Percentiles rank a stretch among this genome's conserved stretches.
phyloP scores from a whole-genome alignment of 2,329 filamentous ascomycete genomes.

The Diaporthe sp. region DNA sequence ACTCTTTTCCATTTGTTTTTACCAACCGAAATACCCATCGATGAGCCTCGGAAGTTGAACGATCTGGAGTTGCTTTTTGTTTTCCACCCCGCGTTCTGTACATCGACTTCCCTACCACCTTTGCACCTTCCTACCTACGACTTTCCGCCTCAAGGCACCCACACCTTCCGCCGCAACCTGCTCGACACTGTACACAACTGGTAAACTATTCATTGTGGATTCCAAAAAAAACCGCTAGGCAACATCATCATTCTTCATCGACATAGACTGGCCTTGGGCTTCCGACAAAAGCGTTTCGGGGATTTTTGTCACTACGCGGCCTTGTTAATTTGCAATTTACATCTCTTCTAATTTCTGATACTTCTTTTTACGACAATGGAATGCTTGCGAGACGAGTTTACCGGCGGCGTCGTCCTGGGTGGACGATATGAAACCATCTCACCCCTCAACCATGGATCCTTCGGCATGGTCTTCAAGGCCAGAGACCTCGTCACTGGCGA shows the following conservation, averaged over 20 bases:
- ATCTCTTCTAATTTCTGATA: slow-evolving; percentile 38
- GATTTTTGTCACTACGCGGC: slow-evolving; percentile 41
- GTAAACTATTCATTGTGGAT: slow-evolving; percentile 25
- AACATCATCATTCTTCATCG: slow-evolving; percentile 35
- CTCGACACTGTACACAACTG: slow-evolving; percentile 30
- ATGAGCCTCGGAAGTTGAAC: slow-evolving; percentile 59
- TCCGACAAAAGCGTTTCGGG: slow-evolving; percentile 33
- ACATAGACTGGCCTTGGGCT: slow-evolving; percentile 36
- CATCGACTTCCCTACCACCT: slow-evolving; percentile 32
- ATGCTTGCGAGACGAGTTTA: slow-evolving; percentile 87
- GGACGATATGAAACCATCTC: slow-evolving; percentile 92
- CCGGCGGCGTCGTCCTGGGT: slow-evolving; percentile 81
- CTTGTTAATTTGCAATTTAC: slow-evolving; percentile 40
- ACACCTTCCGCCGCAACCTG: slow-evolving; percentile 22
- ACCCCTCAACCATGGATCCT: slow-evolving; percentile 97
- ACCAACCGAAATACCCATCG: slow-evolving; percentile 50
- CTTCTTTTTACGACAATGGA: slow-evolving; percentile 66
- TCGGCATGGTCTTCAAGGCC: slow-evolving; percentile 97
- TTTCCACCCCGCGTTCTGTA: slow-evolving; percentile 36
- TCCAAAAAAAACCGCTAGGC: slow-evolving; percentile 22
- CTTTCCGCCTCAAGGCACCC: not conserved
- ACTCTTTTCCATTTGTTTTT: slow-evolving; percentile 48
- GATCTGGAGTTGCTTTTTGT: slow-evolving; percentile 51
- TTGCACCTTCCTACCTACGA: slow-evolving; percentile 32
- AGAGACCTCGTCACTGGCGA: slow-evolving; percentile 81